Evolutionary conservation across 1,284 basidiomycete species (phyloP).

Genomic region (Rhodotorula sp.): DNA sequence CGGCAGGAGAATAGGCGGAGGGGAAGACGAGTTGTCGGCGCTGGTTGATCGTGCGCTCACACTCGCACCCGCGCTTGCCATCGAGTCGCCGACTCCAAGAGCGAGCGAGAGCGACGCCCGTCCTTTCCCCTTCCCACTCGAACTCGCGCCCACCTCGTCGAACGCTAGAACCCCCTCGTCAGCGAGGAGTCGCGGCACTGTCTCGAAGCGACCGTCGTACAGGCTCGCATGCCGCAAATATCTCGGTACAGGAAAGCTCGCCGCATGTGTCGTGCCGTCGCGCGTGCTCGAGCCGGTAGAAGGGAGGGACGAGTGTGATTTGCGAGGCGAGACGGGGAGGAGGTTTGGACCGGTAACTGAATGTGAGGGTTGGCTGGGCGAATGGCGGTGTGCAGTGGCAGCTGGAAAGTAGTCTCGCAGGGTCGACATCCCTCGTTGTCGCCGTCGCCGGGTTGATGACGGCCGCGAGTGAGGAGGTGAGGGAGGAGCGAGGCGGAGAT

Average conservation of each 20-base stretch:
- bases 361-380: not conserved
- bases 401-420: conserved; percentile 2
- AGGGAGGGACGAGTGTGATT: not conserved
- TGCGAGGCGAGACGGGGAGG: conserved; percentile 21
- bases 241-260: conserved; percentile 24
- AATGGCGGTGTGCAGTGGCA: not conserved
- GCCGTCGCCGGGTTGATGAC: too few relatives aligned
- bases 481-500: too few relatives aligned
- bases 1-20: conserved; percentile 56
- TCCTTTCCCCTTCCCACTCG: not conserved
- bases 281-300: conserved; percentile 12
- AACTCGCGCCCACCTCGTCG: not conserved
- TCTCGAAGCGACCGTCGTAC: conserved; percentile 23
- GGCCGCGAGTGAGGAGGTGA: too few relatives aligned
- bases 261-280: too few relatives aligned
- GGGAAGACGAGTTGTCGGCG: too few relatives aligned
- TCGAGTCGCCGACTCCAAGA: not conserved
- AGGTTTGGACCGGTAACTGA: conserved; percentile 19
- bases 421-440: not conserved
- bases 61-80: not conserved
- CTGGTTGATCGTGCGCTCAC: not conserved
- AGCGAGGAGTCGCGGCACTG: conserved; percentile 5
- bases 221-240: conserved; percentile 29
- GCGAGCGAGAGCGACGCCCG: not conserved
- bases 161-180: not conserved